Conservation (phyloP, 2,329 filamentous ascomycete species). For the Colletotrichum musae region DNA sequence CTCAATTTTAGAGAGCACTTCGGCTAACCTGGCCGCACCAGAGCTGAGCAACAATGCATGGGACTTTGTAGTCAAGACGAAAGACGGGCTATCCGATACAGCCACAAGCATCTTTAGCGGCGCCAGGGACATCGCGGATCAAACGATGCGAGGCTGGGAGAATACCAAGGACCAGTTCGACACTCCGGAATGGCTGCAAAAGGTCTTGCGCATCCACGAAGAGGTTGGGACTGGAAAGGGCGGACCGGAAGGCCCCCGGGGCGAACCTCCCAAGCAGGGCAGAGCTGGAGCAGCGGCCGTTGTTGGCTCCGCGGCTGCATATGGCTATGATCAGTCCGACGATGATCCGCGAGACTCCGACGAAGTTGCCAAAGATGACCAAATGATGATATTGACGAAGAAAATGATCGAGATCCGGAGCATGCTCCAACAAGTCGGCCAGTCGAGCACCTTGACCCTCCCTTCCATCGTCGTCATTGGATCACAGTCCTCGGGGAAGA, state of each 20-base stretch:
- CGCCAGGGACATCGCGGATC: constrained; percentile 81
- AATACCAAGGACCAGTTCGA: constrained; percentile 85
- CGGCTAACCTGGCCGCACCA: constrained; percentile 44
- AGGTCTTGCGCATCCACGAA: constrained; percentile 75
- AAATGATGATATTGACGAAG: constrained; percentile 99
- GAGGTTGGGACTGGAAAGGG: constrained; percentile 66
- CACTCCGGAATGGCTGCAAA: constrained; percentile 83
- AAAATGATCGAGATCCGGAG: constrained; percentile 99
- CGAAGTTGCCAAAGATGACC: constrained; percentile 86
- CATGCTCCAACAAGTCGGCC: constrained; percentile 91
- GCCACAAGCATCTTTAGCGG: constrained; percentile 80
- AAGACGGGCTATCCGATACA: constrained; percentile 77
- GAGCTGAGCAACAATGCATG: constrained; percentile 84
- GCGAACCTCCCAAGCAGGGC: constrained; percentile 71
- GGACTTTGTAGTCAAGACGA: constrained; percentile 81
- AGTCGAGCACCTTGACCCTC: constrained; percentile 88
- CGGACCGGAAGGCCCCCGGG: constrained; percentile 63
- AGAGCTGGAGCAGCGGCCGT: constrained; percentile 73
- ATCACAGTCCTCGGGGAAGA: constrained; percentile 98
- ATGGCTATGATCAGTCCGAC: constrained; percentile 81
- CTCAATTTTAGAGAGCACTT: not conserved
- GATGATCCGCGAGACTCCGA: constrained; percentile 74
- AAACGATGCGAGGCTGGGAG: constrained; percentile 85
- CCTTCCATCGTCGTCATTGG: constrained; percentile 99
- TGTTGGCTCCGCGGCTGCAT: constrained; percentile 81